phyloP scores from a whole-genome alignment of 2,329 filamentous ascomycete species.

The Chaetomium olivaceum region DNA sequence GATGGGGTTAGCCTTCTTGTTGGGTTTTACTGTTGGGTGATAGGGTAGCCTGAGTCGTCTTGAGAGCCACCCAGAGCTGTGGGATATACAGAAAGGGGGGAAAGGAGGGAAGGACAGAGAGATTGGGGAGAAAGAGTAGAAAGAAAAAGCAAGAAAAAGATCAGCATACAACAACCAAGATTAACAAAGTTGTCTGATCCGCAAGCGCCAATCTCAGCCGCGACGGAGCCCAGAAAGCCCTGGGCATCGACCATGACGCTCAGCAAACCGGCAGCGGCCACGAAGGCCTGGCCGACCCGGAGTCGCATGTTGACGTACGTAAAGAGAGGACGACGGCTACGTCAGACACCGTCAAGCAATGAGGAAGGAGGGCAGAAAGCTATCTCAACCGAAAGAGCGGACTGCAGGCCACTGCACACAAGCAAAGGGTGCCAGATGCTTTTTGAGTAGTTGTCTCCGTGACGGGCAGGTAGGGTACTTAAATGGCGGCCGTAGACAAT shows the following conservation, averaged over 20 bases:
- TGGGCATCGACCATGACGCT: conserved; percentile 19
- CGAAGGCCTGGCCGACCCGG: conserved; percentile 17
- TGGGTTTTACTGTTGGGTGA: too few species aligned
- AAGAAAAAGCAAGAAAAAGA: too few species aligned
- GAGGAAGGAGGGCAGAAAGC: not conserved
- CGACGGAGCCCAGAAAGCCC: conserved; percentile 23
- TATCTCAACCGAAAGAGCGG: not conserved
- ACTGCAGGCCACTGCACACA: not conserved
- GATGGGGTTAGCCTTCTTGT: too few species aligned
- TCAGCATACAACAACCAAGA: conserved; percentile 20
- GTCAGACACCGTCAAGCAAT: not conserved
- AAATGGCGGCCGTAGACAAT: not conserved
- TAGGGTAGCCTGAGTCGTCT: too few species aligned
- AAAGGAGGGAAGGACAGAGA: too few species aligned
- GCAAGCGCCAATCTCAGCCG: conserved; percentile 10
- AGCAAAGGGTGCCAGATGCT: not conserved
- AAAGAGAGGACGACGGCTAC: not conserved
- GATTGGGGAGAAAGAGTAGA: too few species aligned
- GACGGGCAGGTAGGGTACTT: not conserved
- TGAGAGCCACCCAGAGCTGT: too few species aligned
- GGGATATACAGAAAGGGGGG: too few species aligned
- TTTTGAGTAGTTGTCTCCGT: not conserved
- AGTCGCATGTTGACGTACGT: conserved; percentile 17
- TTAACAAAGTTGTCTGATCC: conserved; percentile 23
- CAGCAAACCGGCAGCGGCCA: conserved; percentile 19